These are phyloP conservation scores for Acanthamoeba healyi DNA, from an alignment of 208 protist genomes.

Conservation along the genomic window DNA sequence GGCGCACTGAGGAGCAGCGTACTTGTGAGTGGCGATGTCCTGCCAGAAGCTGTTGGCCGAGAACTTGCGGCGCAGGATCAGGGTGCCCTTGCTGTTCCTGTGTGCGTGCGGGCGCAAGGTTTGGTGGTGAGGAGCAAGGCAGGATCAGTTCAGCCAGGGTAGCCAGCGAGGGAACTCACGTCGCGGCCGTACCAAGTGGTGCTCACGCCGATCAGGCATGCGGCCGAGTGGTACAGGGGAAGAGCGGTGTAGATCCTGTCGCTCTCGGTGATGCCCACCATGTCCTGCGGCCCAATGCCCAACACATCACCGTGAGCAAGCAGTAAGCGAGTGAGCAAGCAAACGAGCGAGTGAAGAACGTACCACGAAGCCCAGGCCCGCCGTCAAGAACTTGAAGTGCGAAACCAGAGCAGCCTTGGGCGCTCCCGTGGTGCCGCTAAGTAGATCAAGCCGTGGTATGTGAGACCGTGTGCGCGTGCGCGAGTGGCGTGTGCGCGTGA, in stretches of 20 bases:
- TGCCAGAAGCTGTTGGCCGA: constrained; percentile 88
- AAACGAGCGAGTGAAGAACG: neutral
- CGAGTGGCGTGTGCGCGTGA: neutral
- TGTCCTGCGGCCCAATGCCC: neutral
- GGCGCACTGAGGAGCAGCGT: neutral
- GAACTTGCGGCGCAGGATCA: constrained; percentile 91
- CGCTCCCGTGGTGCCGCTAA: constrained; percentile 92
- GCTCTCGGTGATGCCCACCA: constrained; percentile 34
- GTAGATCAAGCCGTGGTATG: neutral
- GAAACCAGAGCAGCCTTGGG: constrained; percentile 92
- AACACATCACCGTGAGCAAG: neutral
- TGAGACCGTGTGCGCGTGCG: neutral
- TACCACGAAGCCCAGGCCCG: neutral
- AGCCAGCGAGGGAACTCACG: neutral
- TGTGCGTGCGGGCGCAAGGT: neutral
- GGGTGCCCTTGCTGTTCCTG: constrained; percentile 74
- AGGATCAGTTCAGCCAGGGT: neutral
- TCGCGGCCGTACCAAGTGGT: constrained; percentile 4
- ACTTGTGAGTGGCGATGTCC: constrained; percentile 89
- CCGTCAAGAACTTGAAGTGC: constrained; percentile 86
- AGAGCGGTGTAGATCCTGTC: constrained; percentile 91
- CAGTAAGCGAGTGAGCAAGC: neutral
- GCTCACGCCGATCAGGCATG: constrained; percentile 86
- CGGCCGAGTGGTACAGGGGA: constrained; percentile 93
- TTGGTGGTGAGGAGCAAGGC: neutral